phyloP scores from a whole-genome alignment of 805 yeast species.

The Saturnispora mendoncae region DNA sequence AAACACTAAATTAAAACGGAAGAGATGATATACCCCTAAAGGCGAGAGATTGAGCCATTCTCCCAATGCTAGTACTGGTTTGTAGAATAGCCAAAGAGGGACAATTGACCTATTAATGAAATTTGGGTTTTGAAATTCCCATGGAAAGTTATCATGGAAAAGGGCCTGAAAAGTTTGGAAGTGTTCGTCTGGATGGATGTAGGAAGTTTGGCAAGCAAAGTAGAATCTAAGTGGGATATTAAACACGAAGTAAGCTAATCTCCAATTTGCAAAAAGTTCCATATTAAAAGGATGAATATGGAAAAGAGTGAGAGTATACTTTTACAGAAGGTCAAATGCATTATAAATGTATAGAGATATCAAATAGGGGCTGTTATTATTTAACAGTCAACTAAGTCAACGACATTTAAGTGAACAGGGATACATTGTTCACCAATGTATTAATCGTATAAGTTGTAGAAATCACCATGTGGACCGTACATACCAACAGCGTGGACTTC shows the following conservation, averaged over 20 bases:
- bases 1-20: constrained; percentile 38
- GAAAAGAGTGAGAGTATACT: background rate
- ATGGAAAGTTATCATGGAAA: constrained; percentile 48
- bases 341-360: too few relatives aligned
- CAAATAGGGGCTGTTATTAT: too few relatives aligned
- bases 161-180: constrained; percentile 83
- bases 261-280: constrained; percentile 27
- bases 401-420: too few relatives aligned
- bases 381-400: too few relatives aligned
- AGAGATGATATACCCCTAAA: constrained; percentile 40
- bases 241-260: constrained; percentile 34
- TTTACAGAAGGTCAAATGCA: background rate
- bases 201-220: constrained; percentile 63
- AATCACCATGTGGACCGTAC: constrained; percentile 99
- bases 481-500: constrained; percentile 99
- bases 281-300: background rate
- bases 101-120: constrained; percentile 63
- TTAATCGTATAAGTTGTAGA: too few relatives aligned
- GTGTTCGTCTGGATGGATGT: constrained; percentile 97
- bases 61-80: constrained; percentile 47
- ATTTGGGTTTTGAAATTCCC: constrained; percentile 61
- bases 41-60: constrained; percentile 33
- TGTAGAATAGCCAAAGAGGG: constrained; percentile 59
- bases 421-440: too few relatives aligned
- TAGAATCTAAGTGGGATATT: constrained; percentile 42